Evolutionary conservation across 345 rosid species (phyloP), one percentile per base, ranked within the genome.

Genomic region (Excoecaria agallocha): DNA sequence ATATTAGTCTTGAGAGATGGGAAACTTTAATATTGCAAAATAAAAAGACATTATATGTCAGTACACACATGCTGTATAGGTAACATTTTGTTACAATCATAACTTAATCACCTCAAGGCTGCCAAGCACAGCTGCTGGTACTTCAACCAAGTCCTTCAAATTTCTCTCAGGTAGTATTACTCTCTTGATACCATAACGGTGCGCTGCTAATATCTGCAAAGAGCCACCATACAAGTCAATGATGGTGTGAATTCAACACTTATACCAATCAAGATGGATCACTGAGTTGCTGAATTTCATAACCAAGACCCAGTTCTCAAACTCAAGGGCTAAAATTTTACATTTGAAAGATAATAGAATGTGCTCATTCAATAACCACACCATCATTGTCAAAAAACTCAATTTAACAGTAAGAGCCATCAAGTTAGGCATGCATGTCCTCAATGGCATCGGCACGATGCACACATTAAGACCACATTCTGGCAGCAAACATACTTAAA

Each of bases 131-230:
- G 90, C 80, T 4, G 92, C 86, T 6, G 99, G 99, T 71, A 95
- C 99, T 88, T 95, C 99, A 48, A 79, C 97, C 45, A 95, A 85
- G 87, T 95, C 98, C 87, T 95, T 95, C 68, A 91, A 38, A 81
- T 95, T 95, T 85, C 97, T 90, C 85, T 91, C 94, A 0, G 99
- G 99, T 76, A 95, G 87, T 76, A 95, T 95, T 74, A 95, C 96
- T 84, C 99, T 90, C 83, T 89, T 93, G 70, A 95, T 89, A 45
- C 99, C 98, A 70, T 76, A 77, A 2, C 98, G 92, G 57, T 95
- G 99, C 38, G 99, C 99, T 19, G 99, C 99, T 87, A 95, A 80
- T 83, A 95, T 84, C 99, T 95, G 88, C 82, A 78, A 74, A 58
- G 52, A 25, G 65, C 48, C 57, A 55, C 11, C 8, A 50, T 48